Conservation (phyloP, 352 stramenopile species). For the Globisporangium nunn region DNA sequence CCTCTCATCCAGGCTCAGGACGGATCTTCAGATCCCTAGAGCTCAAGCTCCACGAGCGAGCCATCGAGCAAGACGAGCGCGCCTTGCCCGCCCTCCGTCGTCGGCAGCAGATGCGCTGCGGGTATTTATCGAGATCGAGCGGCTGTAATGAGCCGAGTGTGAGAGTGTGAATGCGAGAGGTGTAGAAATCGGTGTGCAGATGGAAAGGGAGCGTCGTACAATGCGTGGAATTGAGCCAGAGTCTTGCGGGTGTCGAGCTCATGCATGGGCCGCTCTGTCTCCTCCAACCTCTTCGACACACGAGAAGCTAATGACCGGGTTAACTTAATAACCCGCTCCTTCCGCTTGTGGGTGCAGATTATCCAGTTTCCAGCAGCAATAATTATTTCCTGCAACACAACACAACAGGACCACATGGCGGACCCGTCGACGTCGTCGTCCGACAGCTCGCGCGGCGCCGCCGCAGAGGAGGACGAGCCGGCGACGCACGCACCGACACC, state of each 20-base stretch:
- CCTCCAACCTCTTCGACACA: too few relatives aligned
- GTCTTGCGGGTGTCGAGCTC: too few relatives aligned
- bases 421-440: slow-evolving; percentile 1
- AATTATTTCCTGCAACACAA: too few relatives aligned
- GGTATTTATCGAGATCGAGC: slow-evolving; percentile 4
- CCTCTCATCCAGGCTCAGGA: too few relatives aligned
- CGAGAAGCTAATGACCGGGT: too few relatives aligned
- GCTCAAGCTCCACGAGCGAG: not conserved
- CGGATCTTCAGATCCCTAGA: too few relatives aligned
- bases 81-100: not conserved
- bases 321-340: too few relatives aligned
- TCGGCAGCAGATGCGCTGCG: not conserved
- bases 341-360: too few relatives aligned
- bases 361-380: too few relatives aligned
- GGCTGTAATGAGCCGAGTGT: not conserved
- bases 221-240: too few relatives aligned
- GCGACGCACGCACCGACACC: not conserved
- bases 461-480: not conserved
- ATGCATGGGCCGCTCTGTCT: too few relatives aligned
- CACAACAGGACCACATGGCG: not conserved
- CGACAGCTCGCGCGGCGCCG: not conserved
- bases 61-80: not conserved
- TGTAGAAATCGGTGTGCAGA: not conserved
- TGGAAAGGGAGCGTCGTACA: not conserved
- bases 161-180: too few relatives aligned